Evolutionary conservation across 352 stramenopile genomes (phyloP).

Genomic region (Phytophthora boehmeriae): DNA sequence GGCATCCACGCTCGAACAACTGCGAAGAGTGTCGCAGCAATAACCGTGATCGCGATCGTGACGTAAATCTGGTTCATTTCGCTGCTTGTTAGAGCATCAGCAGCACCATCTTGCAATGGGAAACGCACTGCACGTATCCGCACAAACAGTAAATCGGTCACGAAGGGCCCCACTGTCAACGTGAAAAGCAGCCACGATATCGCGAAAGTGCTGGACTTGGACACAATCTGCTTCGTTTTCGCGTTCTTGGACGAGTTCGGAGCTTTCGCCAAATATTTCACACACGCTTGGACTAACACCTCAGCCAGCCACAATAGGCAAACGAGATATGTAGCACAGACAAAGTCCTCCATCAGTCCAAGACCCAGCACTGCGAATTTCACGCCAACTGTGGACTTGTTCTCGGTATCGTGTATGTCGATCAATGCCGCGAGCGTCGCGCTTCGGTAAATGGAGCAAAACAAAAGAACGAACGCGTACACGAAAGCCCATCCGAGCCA

Average conservation of each 20-base stretch:
- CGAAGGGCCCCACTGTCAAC: constrained; percentile 22
- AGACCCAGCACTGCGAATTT: constrained; percentile 26
- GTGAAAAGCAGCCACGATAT: constrained; percentile 36
- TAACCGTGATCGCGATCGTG: background rate
- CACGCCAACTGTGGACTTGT: constrained; percentile 25
- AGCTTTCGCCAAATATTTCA: background rate
- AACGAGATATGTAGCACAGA: constrained; percentile 37
- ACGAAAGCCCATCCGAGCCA: constrained; percentile 49
- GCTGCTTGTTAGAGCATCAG: constrained; percentile 6
- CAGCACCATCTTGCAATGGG: constrained; percentile 32
- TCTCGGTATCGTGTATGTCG: constrained; percentile 23
- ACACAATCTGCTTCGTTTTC: too few species aligned
- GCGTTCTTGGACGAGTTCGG: background rate
- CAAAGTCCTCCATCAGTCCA: constrained; percentile 48
- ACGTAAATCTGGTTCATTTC: constrained; percentile 17
- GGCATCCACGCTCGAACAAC: constrained; percentile 7
- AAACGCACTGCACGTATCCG: constrained; percentile 39
- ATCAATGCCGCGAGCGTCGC: constrained; percentile 30
- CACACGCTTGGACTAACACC: background rate
- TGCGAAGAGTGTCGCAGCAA: constrained; percentile 12
- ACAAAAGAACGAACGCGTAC: constrained; percentile 29
- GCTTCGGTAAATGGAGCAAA: constrained; percentile 38
- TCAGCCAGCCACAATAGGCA: constrained; percentile 25
- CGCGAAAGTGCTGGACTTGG: constrained; percentile 17
- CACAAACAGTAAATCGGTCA: constrained; percentile 41